Percentiles rank a stretch among this genome's conserved stretches.
These are phyloP conservation scores for Phoenix dactylifera DNA, from an alignment of 176 grass and related monocot genomes.

Conservation along the genomic window DNA sequence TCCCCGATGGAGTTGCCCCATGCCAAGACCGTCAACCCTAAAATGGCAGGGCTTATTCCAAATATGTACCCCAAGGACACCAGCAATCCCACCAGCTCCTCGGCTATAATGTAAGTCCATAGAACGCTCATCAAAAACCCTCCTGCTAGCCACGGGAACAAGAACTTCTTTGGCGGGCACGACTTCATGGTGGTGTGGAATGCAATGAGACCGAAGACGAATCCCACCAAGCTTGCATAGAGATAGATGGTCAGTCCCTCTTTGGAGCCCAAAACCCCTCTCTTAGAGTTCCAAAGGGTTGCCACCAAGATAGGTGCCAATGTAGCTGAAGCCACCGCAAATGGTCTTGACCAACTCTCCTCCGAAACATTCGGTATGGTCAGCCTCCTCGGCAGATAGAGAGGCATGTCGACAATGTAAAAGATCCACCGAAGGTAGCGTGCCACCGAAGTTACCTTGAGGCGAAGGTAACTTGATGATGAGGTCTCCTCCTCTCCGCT, in stretches of 20 bases:
- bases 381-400: constrained; percentile 66
- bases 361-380: constrained; percentile 74
- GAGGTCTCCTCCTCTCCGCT: not conserved
- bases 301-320: constrained; percentile 51
- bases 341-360: constrained; percentile 38
- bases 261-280: constrained; percentile 1
- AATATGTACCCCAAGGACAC: constrained; percentile 60
- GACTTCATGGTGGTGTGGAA: constrained; percentile 17
- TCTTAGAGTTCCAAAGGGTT: constrained; percentile 34
- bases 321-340: constrained; percentile 39
- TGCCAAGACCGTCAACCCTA: constrained; percentile 75
- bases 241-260: constrained; percentile 17
- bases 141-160: constrained; percentile 55
- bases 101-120: constrained; percentile 72
- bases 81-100: constrained; percentile 64
- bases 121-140: constrained; percentile 86
- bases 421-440: constrained; percentile 13
- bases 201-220: constrained; percentile 15
- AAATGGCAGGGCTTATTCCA: constrained; percentile 48
- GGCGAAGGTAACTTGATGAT: not conserved
- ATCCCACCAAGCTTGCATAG: constrained; percentile 13
- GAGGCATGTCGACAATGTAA: constrained; percentile 38
- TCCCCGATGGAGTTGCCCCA: constrained; percentile 92
- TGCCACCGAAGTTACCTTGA: not conserved
- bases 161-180: constrained; percentile 12